Conservation (phyloP, 2,329 filamentous ascomycete species). For the Diaporthe velutina region DNA sequence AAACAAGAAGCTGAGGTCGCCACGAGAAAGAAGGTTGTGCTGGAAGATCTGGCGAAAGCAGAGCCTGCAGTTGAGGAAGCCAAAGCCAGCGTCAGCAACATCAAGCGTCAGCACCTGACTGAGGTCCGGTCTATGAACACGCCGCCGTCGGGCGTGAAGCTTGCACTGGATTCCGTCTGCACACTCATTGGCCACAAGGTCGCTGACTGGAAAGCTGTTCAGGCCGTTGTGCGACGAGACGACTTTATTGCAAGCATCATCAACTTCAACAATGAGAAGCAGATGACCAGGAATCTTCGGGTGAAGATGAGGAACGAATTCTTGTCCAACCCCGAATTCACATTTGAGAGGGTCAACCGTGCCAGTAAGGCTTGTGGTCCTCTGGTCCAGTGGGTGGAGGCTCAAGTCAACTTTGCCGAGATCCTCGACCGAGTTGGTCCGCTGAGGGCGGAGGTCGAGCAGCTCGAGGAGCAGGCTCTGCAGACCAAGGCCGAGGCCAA, state of each 20-base stretch:
- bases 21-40: slow-evolving; percentile 83
- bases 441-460: slow-evolving; percentile 87
- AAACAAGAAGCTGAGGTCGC: slow-evolving; percentile 92
- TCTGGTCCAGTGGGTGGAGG: slow-evolving; percentile 95
- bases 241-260: slow-evolving; percentile 99
- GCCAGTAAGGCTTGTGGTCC: slow-evolving; percentile 98
- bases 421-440: slow-evolving; percentile 96
- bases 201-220: slow-evolving; percentile 91
- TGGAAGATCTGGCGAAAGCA: slow-evolving; percentile 88
- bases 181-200: slow-evolving; percentile 92
- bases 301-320: slow-evolving; percentile 94
- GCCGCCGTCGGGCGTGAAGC: slow-evolving; percentile 88
- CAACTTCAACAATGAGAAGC: slow-evolving; percentile 93
- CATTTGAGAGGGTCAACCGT: slow-evolving; percentile 94
- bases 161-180: slow-evolving; percentile 96
- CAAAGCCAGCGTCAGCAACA: slow-evolving; percentile 96
- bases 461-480: slow-evolving; percentile 88
- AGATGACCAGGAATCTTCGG: slow-evolving; percentile 88
- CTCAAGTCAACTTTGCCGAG: slow-evolving; percentile 97
- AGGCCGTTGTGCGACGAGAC: slow-evolving; percentile 88
- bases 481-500: slow-evolving; percentile 95
- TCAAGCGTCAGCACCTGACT: slow-evolving; percentile 96
- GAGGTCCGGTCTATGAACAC: slow-evolving; percentile 98
- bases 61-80: slow-evolving; percentile 95
- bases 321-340: slow-evolving; percentile 93